Conservation (phyloP, 306 rosid species). For the Cyclanthera cordifolia region DNA sequence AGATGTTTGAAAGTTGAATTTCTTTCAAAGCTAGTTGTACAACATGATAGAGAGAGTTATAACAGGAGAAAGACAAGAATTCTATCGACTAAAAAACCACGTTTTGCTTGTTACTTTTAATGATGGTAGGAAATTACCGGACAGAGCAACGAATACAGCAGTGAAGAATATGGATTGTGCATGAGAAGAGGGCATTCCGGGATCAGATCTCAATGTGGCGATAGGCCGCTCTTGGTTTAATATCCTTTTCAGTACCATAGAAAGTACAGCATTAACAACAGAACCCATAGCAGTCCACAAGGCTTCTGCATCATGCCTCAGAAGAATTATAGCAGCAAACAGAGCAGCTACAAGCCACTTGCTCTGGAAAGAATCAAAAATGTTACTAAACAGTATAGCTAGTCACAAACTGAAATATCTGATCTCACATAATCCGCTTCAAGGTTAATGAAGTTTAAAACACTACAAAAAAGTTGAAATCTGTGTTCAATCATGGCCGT, state of each 20-base stretch:
- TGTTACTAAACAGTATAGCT: conserved; percentile 2
- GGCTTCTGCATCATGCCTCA: conserved; percentile 77
- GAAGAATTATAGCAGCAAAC: conserved; percentile 46
- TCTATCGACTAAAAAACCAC: not conserved
- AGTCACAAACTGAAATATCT: not conserved
- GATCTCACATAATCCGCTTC: not conserved
- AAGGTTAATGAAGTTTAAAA: not conserved
- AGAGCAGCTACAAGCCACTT: conserved; percentile 60
- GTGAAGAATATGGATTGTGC: conserved; percentile 69
- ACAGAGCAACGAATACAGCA: conserved; percentile 28
- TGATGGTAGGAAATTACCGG: conserved; percentile 43
- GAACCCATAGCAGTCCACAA: conserved; percentile 69
- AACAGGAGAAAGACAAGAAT: not conserved
- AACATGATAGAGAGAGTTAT: not conserved
- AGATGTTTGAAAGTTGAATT: not conserved
- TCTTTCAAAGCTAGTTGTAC: not conserved
- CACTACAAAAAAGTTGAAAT: conserved; percentile 2
- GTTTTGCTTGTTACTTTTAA: not conserved
- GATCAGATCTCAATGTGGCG: conserved; percentile 54
- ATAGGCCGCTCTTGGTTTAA: conserved; percentile 78
- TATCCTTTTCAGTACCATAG: conserved; percentile 42
- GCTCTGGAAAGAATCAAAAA: conserved; percentile 44
- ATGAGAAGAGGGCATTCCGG: conserved; percentile 96
- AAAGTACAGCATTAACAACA: conserved; percentile 41
- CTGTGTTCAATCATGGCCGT: not conserved